Percentiles rank a stretch among this genome's conserved stretches.
phyloP scores from a whole-genome alignment of 2,329 filamentous ascomycete species.

The Fusarium neocosmosporiellum region DNA sequence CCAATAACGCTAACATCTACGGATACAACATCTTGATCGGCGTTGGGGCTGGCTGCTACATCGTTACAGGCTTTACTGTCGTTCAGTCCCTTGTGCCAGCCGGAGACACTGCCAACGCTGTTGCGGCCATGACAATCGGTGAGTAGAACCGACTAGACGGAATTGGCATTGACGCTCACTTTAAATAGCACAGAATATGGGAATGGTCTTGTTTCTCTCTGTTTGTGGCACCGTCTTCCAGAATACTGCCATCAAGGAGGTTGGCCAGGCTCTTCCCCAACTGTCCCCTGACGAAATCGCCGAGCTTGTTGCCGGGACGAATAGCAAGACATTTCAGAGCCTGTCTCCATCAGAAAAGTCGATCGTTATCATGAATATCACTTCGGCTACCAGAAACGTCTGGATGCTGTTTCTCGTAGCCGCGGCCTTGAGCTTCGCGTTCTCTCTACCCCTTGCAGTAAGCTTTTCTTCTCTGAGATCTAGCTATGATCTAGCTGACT shows the following conservation, averaged over 20 bases:
- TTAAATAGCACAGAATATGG: constrained; percentile 1
- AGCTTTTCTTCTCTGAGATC: neutral
- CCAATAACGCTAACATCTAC: constrained; percentile 42
- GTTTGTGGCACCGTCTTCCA: constrained; percentile 3
- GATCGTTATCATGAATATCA: neutral
- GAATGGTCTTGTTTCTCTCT: constrained; percentile 2
- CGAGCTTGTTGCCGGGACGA: neutral
- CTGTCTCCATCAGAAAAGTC: neutral
- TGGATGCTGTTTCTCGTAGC: neutral
- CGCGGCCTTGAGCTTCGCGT: neutral
- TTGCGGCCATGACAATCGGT: constrained; percentile 50
- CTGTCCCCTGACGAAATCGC: neutral
- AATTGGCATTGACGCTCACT: neutral
- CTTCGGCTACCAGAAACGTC: neutral
- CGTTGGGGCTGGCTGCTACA: constrained; percentile 51
- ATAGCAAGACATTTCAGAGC: neutral
- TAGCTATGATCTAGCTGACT: neutral
- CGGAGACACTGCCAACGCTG: constrained; percentile 44
- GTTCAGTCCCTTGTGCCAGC: constrained; percentile 46
- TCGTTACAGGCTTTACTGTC: constrained; percentile 50
- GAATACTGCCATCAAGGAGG: neutral
- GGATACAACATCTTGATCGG: constrained; percentile 54
- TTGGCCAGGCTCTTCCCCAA: neutral
- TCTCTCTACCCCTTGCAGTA: neutral
- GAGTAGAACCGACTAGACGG: neutral